These are phyloP conservation scores for Globisporangium sylvaticum DNA, from an alignment of 352 stramenopile species.

Conservation along the genomic window DNA sequence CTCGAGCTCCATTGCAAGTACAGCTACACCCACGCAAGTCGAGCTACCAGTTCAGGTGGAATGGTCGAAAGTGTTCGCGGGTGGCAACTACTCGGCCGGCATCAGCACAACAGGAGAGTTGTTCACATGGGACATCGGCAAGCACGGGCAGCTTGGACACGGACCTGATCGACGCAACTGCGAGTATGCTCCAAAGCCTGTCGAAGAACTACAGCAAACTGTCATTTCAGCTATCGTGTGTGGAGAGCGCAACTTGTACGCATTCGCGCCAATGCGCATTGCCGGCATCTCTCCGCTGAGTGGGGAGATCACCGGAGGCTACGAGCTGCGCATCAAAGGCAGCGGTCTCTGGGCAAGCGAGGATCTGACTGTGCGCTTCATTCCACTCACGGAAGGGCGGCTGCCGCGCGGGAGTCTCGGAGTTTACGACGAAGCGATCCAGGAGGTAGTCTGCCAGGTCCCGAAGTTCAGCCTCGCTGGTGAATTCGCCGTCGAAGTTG, in stretches of 20 bases:
- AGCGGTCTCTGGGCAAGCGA: conserved; percentile 78
- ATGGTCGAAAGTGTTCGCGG: conserved; percentile 55
- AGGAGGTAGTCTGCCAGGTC: conserved; percentile 57
- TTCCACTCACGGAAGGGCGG: conserved; percentile 48
- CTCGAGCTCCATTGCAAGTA: conserved; percentile 14
- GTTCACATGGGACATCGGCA: conserved; percentile 55
- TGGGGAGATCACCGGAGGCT: conserved; percentile 52
- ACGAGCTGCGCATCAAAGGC: conserved; percentile 55
- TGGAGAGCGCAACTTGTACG: conserved; percentile 38
- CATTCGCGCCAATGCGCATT: conserved; percentile 60
- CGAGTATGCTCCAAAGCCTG: conserved; percentile 32
- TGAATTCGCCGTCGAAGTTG: conserved; percentile 65
- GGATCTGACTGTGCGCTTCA: conserved; percentile 77
- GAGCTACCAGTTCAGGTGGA: conserved; percentile 15
- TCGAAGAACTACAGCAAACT: conserved; percentile 34
- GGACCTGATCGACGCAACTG: conserved; percentile 2
- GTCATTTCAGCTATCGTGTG: conserved; percentile 49
- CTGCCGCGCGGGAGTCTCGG: conserved; percentile 49
- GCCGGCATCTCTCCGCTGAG: conserved; percentile 37
- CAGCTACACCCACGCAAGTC: conserved; percentile 17
- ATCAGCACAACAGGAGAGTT: conserved; percentile 33
- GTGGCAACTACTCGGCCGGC: conserved; percentile 56
- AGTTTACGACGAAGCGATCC: conserved; percentile 28
- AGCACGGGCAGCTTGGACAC: conserved; percentile 52
- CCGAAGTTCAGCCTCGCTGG: conserved; percentile 61